A percentile compares a stretch with the other conserved stretches of the same genome.
Conservation (phyloP, 768 basidiomycete genomes). For the Mycena indigotica region DNA sequence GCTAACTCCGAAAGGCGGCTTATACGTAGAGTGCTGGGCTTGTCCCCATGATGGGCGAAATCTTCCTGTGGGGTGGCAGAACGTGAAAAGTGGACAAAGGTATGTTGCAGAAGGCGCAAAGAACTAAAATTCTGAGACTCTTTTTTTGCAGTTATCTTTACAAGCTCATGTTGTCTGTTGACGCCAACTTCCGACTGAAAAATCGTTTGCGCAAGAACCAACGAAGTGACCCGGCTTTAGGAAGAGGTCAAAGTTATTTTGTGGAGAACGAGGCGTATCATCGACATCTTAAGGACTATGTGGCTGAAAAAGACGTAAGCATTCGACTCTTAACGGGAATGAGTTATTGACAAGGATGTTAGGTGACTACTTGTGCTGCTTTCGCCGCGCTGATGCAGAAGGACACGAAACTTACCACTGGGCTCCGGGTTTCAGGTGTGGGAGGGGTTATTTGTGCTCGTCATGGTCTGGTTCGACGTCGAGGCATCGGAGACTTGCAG, state of each 20-base stretch:
- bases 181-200: slow-evolving; percentile 26
- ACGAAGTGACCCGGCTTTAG: slow-evolving; percentile 15
- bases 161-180: too few species aligned
- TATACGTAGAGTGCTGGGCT: slow-evolving; percentile 19
- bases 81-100: neutral
- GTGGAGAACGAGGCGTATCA: slow-evolving; percentile 15
- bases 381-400: slow-evolving; percentile 23
- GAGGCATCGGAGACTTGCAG: slow-evolving; percentile 27
- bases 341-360: neutral
- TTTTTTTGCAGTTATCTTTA: slow-evolving; percentile 12
- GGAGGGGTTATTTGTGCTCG: slow-evolving; percentile 16
- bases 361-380: slow-evolving; percentile 21
- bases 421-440: slow-evolving; percentile 10
- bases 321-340: neutral
- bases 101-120: neutral
- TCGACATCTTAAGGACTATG: slow-evolving; percentile 4
- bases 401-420: slow-evolving; percentile 19
- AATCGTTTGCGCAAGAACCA: slow-evolving; percentile 8
- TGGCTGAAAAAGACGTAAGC: slow-evolving; percentile 15
- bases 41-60: slow-evolving; percentile 19
- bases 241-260: slow-evolving; percentile 14
- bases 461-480: slow-evolving; percentile 17
- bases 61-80: slow-evolving; percentile 17
- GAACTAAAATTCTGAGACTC: slow-evolving; percentile 1
- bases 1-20: slow-evolving; percentile 3